Evolutionary conservation across 768 basidiomycete species (phyloP).

Genomic region (Calocera viscosa): DNA sequence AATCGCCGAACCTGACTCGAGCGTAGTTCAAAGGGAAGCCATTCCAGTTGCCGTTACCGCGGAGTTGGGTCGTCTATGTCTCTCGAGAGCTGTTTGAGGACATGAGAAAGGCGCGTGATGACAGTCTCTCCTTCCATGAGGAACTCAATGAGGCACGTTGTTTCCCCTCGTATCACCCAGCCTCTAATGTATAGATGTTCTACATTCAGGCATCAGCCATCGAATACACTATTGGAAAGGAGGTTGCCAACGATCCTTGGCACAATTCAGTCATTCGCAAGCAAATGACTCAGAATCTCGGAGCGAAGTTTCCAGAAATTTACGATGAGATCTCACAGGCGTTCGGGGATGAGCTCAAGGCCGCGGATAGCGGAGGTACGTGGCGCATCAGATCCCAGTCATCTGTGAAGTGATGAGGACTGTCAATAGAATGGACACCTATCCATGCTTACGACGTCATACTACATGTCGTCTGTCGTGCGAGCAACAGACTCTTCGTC

Average conservation of each 20-base stretch:
- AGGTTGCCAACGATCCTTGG: conserved; percentile 1
- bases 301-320: not conserved
- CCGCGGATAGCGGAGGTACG: not conserved
- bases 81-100: not conserved
- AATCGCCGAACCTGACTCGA: too few relatives aligned
- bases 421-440: not conserved
- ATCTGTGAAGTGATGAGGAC: not conserved
- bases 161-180: not conserved
- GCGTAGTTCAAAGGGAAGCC: not conserved
- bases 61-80: not conserved
- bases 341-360: conserved; percentile 3
- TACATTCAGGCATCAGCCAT: not conserved
- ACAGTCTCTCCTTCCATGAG: not conserved
- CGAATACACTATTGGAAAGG: not conserved
- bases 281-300: conserved; percentile 10
- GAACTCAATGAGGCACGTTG: not conserved
- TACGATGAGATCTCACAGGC: conserved; percentile 9
- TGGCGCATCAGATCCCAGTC: not conserved
- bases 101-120: not conserved
- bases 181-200: not conserved
- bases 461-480: conserved; percentile 10
- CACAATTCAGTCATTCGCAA: conserved; percentile 1
- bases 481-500: conserved; percentile 13
- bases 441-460: not conserved
- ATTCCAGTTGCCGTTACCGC: not conserved